Evolutionary conservation across 495 filamentous ascomycete genomes (phyloP).

Genomic region (Neurospora tetraspora): DNA sequence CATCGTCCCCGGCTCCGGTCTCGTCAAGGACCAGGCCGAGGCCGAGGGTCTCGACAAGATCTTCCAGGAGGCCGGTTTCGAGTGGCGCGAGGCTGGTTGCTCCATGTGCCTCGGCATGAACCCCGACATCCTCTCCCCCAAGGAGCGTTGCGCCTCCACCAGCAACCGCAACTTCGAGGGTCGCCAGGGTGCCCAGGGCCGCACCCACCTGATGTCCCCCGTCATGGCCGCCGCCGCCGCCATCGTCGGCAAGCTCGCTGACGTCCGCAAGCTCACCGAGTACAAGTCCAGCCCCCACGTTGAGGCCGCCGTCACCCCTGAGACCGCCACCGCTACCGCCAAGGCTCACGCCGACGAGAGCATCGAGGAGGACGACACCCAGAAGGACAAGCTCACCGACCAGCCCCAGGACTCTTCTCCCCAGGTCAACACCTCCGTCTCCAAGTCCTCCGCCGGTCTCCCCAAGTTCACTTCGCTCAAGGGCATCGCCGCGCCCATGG

Average conservation of each 20-base stretch:
- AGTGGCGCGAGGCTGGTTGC: slow-evolving; percentile 97
- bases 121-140: slow-evolving; percentile 89
- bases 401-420: slow-evolving; percentile 60
- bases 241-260: slow-evolving; percentile 80
- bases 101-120: slow-evolving; percentile 99
- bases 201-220: slow-evolving; percentile 94
- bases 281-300: slow-evolving; percentile 45
- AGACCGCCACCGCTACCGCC: slow-evolving; percentile 20
- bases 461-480: slow-evolving; percentile 73
- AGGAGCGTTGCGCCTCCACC: slow-evolving; percentile 89
- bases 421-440: slow-evolving; percentile 46
- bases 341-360: slow-evolving; percentile 61
- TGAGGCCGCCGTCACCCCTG: slow-evolving; percentile 18
- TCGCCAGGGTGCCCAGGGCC: slow-evolving; percentile 83
- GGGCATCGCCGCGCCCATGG: slow-evolving; percentile 82
- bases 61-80: slow-evolving; percentile 85
- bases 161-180: slow-evolving; percentile 98
- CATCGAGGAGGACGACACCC: slow-evolving; percentile 59
- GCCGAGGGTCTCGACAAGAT: slow-evolving; percentile 85
- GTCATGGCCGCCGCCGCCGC: slow-evolving; percentile 92
- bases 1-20: slow-evolving; percentile 90
- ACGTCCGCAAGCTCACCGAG: slow-evolving; percentile 70
- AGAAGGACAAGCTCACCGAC: slow-evolving; percentile 67
- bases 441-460: slow-evolving; percentile 50
- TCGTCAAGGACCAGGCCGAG: slow-evolving; percentile 91